These are phyloP conservation scores for Bruguiera gymnorhiza DNA, from an alignment of 345 rosid species.

Conservation along the genomic window DNA sequence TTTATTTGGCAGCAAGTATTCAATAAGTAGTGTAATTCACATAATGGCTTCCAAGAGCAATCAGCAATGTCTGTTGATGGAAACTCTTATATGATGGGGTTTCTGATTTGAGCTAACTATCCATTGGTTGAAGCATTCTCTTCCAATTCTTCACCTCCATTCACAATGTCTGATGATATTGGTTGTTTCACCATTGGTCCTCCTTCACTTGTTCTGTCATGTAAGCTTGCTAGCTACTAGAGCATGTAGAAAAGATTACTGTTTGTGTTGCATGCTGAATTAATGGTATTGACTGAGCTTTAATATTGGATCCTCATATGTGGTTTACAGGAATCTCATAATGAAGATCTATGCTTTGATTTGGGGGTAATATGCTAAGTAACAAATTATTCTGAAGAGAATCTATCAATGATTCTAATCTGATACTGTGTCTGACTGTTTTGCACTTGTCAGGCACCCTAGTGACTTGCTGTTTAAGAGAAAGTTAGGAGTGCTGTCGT, in stretches of 20 bases:
- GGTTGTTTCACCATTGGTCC: background rate
- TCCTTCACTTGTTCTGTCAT: background rate
- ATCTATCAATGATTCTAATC: too few species aligned
- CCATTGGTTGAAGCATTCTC: background rate
- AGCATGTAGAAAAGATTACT: background rate
- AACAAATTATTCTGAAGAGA: too few species aligned
- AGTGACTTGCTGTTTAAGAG: too few species aligned
- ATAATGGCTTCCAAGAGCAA: background rate
- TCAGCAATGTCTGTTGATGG: background rate
- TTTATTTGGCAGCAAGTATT: background rate
- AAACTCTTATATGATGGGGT: background rate
- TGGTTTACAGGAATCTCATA: too few species aligned
- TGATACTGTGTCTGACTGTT: too few species aligned
- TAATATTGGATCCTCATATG: too few species aligned
- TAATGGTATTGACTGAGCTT: background rate
- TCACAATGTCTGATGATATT: background rate
- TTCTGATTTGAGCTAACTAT: background rate
- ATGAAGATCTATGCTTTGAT: too few species aligned
- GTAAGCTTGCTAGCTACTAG: background rate
- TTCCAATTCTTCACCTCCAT: background rate
- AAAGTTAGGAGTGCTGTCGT: too few species aligned
- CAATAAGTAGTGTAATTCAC: background rate
- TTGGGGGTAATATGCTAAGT: too few species aligned
- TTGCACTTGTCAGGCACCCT: too few species aligned
- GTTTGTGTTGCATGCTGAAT: background rate